Base-by-base conservation (phyloP, 2,329 filamentous ascomycete genomes). In the Neoscytalidium dimidiatum region DNA sequence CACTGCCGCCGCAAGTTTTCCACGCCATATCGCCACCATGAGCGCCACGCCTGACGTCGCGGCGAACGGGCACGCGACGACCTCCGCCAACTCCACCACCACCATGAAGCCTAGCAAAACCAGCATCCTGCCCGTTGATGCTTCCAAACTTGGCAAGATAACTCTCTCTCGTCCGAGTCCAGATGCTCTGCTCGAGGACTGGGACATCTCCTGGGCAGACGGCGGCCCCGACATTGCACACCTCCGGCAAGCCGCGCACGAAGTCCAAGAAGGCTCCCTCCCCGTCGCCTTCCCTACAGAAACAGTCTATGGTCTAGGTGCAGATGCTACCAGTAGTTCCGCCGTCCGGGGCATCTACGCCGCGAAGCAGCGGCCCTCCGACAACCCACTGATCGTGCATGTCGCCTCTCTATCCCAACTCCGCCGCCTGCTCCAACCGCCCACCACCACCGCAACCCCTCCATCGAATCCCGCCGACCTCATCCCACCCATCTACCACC, bases 251-350 rank as follows among this genome's bases (percentile, higher is more conserved):
- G 92, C 92, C 1, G 92, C 91, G 2, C 74, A 83, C 13, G 84
- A 88, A 68, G 81, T 97, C 38, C 85, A 82, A 60, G 82, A 83
- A 19, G 88, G 85, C 60, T 85, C 92, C 73, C 85, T 85, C 3
- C 95, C 95, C 4, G 92, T 99, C 53, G 95, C 92, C 1, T 99
- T 99, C 75, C 95, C 95, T 0, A 99, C 95, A 0, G 95, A 99
- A 80, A 99, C 95, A 0, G 95, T 99, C 0, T 99, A 99, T 75
- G 95, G 95, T 0, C 85, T 99, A 7, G 95, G 93, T n/a, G 95
- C 95, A 14, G 95, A 98, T 80, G 95, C 95, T 11, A 98, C 94
- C 28, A 87, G 92, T 71, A 92, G 89, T 72, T 83, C 81, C 26
- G 91, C 94, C 1, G 94, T 98, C 6, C 88, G 85, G 73, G 94